phyloP scores from a whole-genome alignment of 345 rosid species.

The Gossypium sturtianum region DNA sequence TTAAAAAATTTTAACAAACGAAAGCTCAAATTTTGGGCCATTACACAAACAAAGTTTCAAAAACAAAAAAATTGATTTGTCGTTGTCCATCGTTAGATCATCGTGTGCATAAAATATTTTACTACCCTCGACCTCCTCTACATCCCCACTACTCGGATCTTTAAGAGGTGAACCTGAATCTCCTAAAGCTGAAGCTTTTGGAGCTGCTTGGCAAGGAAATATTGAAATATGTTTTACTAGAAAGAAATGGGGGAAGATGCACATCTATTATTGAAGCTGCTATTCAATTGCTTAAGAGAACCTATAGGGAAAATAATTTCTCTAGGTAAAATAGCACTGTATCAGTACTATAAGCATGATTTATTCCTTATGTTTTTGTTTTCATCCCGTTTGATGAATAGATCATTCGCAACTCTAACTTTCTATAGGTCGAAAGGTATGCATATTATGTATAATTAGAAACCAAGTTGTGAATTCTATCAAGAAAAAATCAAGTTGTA shows the following conservation, averaged over 20 bases:
- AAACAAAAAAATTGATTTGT: no score
- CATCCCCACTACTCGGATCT: no score
- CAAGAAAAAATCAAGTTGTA: background rate
- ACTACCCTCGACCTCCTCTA: no score
- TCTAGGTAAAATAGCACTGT: conserved; percentile 39
- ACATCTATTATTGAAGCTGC: conserved; percentile 67
- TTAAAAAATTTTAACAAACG: no score
- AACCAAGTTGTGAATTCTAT: background rate
- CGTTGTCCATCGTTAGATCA: no score
- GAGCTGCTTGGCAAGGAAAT: conserved; percentile 64
- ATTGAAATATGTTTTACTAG: conserved; percentile 71
- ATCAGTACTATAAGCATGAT: background rate
- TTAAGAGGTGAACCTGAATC: no score
- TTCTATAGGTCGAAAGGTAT: background rate
- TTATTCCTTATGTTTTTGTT: background rate
- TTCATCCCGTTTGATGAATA: background rate
- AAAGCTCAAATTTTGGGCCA: no score
- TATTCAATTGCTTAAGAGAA: conserved; percentile 67
- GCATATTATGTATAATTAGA: background rate
- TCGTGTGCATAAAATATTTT: no score
- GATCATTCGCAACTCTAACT: background rate
- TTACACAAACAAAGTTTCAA: no score
- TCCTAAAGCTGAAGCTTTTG: conserved; percentile 52
- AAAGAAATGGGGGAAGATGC: conserved; percentile 90
- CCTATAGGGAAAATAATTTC: conserved; percentile 64